Evolutionary conservation across 2,329 filamentous ascomycete genomes (phyloP).

Genomic region (Botryotinia convoluta): DNA sequence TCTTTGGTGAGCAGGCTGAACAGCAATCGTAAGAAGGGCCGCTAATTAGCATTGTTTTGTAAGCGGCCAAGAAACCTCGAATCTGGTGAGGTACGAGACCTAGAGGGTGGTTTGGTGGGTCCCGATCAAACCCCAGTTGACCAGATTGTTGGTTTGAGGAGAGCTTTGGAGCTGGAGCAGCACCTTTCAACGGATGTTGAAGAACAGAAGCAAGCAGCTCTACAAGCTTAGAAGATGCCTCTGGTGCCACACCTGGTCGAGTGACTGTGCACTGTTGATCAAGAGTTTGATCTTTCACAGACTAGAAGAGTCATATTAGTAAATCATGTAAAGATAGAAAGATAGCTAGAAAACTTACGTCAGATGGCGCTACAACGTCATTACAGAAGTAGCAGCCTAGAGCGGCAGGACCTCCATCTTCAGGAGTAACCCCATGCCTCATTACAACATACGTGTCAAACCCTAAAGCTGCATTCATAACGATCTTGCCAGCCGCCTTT

Average conservation of each 20-base stretch:
- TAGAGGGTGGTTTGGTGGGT: slow-evolving; percentile 58
- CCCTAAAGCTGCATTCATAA: slow-evolving; percentile 92
- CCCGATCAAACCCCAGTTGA: slow-evolving; percentile 48
- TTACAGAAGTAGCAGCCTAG: slow-evolving; percentile 98
- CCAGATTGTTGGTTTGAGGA: slow-evolving; percentile 39
- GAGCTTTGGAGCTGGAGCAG: slow-evolving; percentile 54
- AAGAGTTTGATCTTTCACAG: slow-evolving; percentile 88
- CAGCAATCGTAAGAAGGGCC: slow-evolving; percentile 77
- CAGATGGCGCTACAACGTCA: slow-evolving; percentile 89
- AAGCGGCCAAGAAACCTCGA: slow-evolving; percentile 72
- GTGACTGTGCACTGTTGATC: slow-evolving; percentile 99
- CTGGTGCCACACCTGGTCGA: slow-evolving; percentile 84
- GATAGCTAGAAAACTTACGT: slow-evolving; percentile 58
- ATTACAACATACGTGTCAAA: slow-evolving; percentile 98
- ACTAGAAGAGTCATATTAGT: slow-evolving; percentile 51
- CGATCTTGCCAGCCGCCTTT: slow-evolving; percentile 88
- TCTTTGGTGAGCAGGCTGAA: slow-evolving; percentile 71
- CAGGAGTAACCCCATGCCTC: slow-evolving; percentile 75
- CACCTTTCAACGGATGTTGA: slow-evolving; percentile 75
- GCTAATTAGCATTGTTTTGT: slow-evolving; percentile 69
- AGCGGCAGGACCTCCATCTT: slow-evolving; percentile 57
- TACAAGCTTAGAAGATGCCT: slow-evolving; percentile 86
- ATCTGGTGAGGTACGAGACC: slow-evolving; percentile 77
- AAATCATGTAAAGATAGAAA: not conserved
- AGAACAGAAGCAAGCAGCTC: slow-evolving; percentile 85